phyloP scores from a whole-genome alignment of 2,329 filamentous ascomycete genomes.

The Trichophyton schoenleinii region DNA sequence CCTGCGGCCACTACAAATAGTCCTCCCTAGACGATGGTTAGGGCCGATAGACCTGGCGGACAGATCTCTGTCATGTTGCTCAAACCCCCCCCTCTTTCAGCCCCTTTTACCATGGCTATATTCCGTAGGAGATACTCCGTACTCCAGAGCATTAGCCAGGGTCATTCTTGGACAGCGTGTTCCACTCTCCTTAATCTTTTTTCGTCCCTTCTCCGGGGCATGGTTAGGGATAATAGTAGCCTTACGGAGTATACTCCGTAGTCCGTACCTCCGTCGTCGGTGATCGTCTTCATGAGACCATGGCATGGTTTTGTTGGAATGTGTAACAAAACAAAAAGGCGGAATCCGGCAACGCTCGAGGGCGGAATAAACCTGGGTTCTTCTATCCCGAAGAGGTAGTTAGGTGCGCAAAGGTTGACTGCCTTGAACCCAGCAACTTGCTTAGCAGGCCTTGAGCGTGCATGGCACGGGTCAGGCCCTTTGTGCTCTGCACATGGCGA shows the following conservation, averaged over 20 bases:
- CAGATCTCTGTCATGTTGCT: not conserved
- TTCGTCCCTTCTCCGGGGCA: not conserved
- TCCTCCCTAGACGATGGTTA: not conserved
- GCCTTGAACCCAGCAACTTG: not conserved
- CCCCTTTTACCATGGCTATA: not conserved
- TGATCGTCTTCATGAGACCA: not conserved
- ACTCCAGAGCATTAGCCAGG: not conserved
- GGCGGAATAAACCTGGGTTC: not conserved
- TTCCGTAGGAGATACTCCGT: too few relatives aligned
- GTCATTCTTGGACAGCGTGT: not conserved
- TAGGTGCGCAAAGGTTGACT: not conserved
- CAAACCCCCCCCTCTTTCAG: not conserved
- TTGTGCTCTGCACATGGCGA: not conserved
- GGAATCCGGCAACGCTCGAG: not conserved
- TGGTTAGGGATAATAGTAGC: not conserved
- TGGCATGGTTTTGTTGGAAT: too few relatives aligned
- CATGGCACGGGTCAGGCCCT: not conserved
- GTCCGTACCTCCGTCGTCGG: not conserved
- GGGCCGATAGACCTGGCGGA: not conserved
- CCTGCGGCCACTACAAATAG: not conserved
- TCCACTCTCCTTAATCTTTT: not conserved
- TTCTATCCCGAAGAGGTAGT: not conserved
- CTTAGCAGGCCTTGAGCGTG: not conserved
- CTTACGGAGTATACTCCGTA: too few relatives aligned
- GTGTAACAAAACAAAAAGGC: not conserved